A percentile compares a stretch with the other conserved stretches of the same genome.
phyloP scores from a whole-genome alignment of 805 yeast species.

The Monosporozyma unispora region DNA sequence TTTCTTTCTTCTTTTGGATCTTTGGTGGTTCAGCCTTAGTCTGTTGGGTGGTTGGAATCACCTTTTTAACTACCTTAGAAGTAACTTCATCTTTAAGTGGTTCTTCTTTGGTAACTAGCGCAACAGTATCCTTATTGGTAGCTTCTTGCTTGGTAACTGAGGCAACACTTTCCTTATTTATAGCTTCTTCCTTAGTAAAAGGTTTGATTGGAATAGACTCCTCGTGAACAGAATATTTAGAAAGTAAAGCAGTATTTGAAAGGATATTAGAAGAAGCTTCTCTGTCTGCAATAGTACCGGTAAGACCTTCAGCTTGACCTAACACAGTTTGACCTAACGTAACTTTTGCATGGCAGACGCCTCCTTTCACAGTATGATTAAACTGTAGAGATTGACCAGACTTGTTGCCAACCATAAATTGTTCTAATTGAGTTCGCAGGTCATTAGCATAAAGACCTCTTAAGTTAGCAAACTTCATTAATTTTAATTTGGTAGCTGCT shows the following conservation, averaged over 20 bases:
- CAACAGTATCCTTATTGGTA: too few species aligned
- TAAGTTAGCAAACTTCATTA: constrained; percentile 3
- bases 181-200: neutral
- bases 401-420: constrained; percentile 38
- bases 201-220: constrained; percentile 1
- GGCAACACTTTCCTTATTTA: too few species aligned
- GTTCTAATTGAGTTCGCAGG: constrained; percentile 64
- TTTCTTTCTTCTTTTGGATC: neutral
- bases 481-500: constrained; percentile 19
- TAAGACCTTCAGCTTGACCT: constrained; percentile 59
- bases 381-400: constrained; percentile 6
- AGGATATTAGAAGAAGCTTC: constrained; percentile 74
- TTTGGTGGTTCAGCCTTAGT: too few species aligned
- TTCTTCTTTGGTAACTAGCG: neutral
- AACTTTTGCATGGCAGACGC: constrained; percentile 49
- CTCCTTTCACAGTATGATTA: neutral
- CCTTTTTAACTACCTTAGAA: neutral
- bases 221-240: constrained; percentile 34
- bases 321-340: constrained; percentile 42
- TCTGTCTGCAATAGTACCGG: constrained; percentile 59
- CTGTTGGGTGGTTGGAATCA: too few species aligned
- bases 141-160: too few species aligned
- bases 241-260: constrained; percentile 41
- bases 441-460: constrained; percentile 36
- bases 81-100: too few species aligned